Percentiles rank a stretch among this genome's conserved stretches.
These are phyloP conservation scores for Setomelanomma holmii DNA, from an alignment of 2,329 filamentous ascomycete genomes.

Conservation along the genomic window DNA sequence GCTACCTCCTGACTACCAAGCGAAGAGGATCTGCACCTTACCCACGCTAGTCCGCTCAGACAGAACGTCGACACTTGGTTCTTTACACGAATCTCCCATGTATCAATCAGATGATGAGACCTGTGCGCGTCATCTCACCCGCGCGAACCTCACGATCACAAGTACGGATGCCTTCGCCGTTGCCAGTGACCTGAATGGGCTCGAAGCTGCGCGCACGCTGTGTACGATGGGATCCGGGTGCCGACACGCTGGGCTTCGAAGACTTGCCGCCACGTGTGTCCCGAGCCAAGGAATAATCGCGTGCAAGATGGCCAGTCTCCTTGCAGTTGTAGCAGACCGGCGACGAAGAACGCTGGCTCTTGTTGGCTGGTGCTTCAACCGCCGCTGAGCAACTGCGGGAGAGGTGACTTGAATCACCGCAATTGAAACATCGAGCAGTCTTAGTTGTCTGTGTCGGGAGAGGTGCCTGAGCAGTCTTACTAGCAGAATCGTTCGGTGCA, in stretches of 20 bases:
- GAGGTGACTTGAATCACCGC: conserved; percentile 6
- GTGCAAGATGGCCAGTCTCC: conserved; percentile 14
- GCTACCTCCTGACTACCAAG: no score
- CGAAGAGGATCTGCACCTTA: no score
- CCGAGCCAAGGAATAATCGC: conserved; percentile 8
- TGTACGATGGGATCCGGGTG: no score
- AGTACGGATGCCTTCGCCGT: conserved; percentile 21
- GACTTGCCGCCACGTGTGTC: no score
- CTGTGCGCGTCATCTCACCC: conserved; percentile 21
- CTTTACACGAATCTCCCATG: no score
- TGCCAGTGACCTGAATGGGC: conserved; percentile 6
- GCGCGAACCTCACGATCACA: conserved; percentile 20
- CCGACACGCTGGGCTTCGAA: no score
- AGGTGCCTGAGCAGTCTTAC: no score
- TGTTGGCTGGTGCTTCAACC: neutral
- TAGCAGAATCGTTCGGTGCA: neutral
- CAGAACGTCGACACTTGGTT: no score
- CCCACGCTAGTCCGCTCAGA: no score
- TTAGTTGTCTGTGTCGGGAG: neutral
- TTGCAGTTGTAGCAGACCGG: conserved; percentile 19
- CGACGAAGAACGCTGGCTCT: conserved; percentile 1
- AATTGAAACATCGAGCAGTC: conserved; percentile 5
- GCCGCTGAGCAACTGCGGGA: conserved; percentile 8
- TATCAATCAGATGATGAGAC: conserved; percentile 18
- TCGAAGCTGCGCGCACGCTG: conserved; percentile 8